phyloP scores from a whole-genome alignment of 1,139 yeast species.

The Magnusiomyces clavatus region DNA sequence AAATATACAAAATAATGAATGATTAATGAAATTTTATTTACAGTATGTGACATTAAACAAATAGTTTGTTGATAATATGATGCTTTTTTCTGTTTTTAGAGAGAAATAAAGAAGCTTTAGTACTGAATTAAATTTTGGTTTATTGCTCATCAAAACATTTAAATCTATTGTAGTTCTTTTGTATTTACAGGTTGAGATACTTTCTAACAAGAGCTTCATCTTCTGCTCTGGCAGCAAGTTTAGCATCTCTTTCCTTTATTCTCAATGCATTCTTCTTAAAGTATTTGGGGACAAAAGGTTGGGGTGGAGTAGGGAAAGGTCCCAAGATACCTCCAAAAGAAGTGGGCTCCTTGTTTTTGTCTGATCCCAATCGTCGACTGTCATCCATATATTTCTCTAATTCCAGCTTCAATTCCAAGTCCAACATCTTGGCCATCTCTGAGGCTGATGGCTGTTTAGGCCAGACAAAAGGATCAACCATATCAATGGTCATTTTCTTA shows the following conservation, averaged over 20 bases:
- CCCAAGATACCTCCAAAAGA: slow-evolving; percentile 76
- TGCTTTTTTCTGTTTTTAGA: neutral
- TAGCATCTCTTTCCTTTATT: slow-evolving; percentile 31
- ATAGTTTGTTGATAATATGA: neutral
- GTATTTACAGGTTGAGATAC: slow-evolving; percentile 19
- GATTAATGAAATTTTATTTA: no score
- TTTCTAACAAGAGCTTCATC: slow-evolving; percentile 22
- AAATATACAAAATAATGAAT: no score
- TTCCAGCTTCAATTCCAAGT: slow-evolving; percentile 23
- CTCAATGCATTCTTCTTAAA: slow-evolving; percentile 39
- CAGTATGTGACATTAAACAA: neutral
- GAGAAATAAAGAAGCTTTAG: no score
- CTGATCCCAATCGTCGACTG: slow-evolving; percentile 49
- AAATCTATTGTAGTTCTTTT: neutral
- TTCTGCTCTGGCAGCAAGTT: slow-evolving; percentile 14
- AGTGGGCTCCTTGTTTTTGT: slow-evolving; percentile 54
- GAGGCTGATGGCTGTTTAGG: slow-evolving; percentile 51
- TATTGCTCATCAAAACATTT: neutral
- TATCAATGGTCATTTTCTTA: slow-evolving; percentile 91
- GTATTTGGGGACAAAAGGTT: slow-evolving; percentile 58
- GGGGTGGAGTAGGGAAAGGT: slow-evolving; percentile 56
- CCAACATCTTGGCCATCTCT: slow-evolving; percentile 30
- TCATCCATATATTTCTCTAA: slow-evolving; percentile 26
- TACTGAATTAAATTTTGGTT: no score
- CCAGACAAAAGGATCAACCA: slow-evolving; percentile 92